These are phyloP conservation scores for Trametes punicea DNA, from an alignment of 768 basidiomycete genomes.

Conservation along the genomic window DNA sequence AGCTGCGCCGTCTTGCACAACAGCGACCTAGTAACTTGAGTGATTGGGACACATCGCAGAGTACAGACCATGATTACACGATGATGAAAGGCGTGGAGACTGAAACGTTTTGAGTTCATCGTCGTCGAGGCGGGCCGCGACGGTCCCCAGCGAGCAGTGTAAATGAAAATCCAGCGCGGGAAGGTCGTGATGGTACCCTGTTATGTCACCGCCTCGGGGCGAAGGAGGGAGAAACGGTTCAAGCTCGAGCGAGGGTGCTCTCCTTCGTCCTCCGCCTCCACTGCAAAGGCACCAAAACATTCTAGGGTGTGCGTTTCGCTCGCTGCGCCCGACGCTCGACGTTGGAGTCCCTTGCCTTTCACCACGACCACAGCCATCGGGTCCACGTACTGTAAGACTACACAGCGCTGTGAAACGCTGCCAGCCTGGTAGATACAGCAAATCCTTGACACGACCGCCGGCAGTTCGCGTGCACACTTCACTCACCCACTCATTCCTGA, in stretches of 20 bases:
- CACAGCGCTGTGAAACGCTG: no score
- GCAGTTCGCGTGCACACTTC: background rate
- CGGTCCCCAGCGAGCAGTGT: background rate
- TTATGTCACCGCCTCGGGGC: background rate
- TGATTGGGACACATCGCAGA: no score
- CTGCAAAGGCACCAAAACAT: background rate
- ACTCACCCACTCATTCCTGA: background rate
- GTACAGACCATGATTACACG: no score
- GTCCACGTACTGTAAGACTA: no score
- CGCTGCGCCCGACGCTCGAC: background rate
- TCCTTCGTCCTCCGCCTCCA: background rate
- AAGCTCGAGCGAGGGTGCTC: background rate
- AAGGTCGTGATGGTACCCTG: background rate
- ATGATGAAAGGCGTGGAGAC: no score
- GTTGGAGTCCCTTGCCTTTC: background rate
- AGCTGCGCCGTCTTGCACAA: no score
- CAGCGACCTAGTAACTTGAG: no score
- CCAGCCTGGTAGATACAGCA: no score
- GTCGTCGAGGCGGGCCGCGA: background rate
- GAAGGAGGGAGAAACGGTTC: background rate
- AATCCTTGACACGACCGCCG: background rate
- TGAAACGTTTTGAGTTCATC: no score
- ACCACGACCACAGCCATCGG: background rate
- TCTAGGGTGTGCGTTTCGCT: background rate
- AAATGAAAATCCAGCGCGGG: background rate